Conservation (phyloP, 441 rosid species). For the Mallotus japonicus region DNA sequence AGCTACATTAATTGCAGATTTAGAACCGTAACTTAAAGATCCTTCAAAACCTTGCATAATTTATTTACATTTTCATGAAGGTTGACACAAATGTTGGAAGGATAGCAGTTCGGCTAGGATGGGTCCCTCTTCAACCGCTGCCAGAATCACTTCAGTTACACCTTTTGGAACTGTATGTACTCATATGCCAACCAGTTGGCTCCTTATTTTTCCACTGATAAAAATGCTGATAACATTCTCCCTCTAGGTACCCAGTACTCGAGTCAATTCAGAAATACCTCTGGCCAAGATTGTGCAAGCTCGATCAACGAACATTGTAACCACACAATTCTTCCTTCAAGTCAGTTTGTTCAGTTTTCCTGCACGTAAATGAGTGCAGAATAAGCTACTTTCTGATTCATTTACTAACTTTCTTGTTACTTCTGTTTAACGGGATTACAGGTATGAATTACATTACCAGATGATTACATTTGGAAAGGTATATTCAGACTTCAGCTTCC, state of each 20-base stretch:
- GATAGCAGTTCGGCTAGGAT: slow-evolving; percentile 96
- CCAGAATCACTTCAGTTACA: slow-evolving; percentile 97
- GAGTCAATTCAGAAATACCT: slow-evolving; percentile 93
- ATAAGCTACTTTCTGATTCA: slow-evolving; percentile 15
- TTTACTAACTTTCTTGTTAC: slow-evolving; percentile 11
- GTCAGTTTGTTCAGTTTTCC: slow-evolving; percentile 13
- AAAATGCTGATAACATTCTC: slow-evolving; percentile 31
- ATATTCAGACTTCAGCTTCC: slow-evolving; percentile 21
- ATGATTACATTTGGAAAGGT: slow-evolving; percentile 99
- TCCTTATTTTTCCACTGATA: slow-evolving; percentile 4
- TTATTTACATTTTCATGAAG: slow-evolving; percentile 42
- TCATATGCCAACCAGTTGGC: slow-evolving; percentile 12
- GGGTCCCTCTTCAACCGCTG: slow-evolving; percentile 98
- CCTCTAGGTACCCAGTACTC: slow-evolving; percentile 78
- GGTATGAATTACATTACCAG: slow-evolving; percentile 98
- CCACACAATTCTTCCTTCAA: slow-evolving; percentile 28
- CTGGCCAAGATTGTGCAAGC: slow-evolving; percentile 99
- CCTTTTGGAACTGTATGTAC: slow-evolving; percentile 85
- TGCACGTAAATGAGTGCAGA: background rate
- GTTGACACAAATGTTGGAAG: slow-evolving; percentile 99
- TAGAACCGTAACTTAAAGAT: slow-evolving; percentile 14
- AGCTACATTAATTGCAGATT: slow-evolving; percentile 33
- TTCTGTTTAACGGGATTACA: slow-evolving; percentile 35
- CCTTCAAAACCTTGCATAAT: slow-evolving; percentile 15
- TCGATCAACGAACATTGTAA: slow-evolving; percentile 91